phyloP scores from a whole-genome alignment of 139 green algal genomes.

The Mesotaenium endlicherianum region DNA sequence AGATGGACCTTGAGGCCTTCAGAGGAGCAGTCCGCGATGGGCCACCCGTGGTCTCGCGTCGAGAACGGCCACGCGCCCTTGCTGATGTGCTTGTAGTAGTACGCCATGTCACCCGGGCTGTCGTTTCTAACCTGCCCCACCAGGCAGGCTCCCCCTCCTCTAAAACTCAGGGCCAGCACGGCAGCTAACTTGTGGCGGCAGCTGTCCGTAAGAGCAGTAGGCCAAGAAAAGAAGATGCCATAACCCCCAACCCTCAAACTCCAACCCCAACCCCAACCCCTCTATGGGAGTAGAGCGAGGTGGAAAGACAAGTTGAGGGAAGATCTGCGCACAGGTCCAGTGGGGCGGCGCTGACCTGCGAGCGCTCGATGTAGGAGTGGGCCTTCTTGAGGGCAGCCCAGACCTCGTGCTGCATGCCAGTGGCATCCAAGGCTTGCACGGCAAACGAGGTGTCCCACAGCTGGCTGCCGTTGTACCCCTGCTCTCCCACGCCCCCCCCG shows the following conservation, averaged over 20 bases:
- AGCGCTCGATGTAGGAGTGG: slow-evolving; percentile 76
- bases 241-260: too few species aligned
- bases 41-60: slow-evolving; percentile 95
- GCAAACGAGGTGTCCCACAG: slow-evolving; percentile 96
- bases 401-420: slow-evolving; percentile 46
- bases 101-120: slow-evolving; percentile 60
- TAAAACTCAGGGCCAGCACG: too few species aligned
- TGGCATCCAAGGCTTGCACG: slow-evolving; percentile 72
- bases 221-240: too few species aligned
- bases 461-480: slow-evolving; percentile 97
- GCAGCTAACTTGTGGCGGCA: too few species aligned
- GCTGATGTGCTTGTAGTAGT: slow-evolving; percentile 92
- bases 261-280: too few species aligned
- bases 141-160: too few species aligned
- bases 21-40: slow-evolving; percentile 91
- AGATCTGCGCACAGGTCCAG: too few species aligned
- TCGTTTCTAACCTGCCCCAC: slow-evolving; percentile 71
- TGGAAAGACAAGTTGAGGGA: too few species aligned
- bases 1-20: slow-evolving; percentile 72
- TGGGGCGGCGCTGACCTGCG: too few species aligned
- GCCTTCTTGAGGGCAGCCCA: slow-evolving; percentile 62
- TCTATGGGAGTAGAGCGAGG: too few species aligned
- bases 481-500: slow-evolving; percentile 22
- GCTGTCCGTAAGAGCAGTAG: too few species aligned
- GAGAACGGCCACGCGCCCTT: slow-evolving; percentile 97